Percentiles rank a stretch among this genome's conserved stretches.
Evolutionary conservation across 768 basidiomycete species (phyloP).

Genomic region (Boletus fagicola): DNA sequence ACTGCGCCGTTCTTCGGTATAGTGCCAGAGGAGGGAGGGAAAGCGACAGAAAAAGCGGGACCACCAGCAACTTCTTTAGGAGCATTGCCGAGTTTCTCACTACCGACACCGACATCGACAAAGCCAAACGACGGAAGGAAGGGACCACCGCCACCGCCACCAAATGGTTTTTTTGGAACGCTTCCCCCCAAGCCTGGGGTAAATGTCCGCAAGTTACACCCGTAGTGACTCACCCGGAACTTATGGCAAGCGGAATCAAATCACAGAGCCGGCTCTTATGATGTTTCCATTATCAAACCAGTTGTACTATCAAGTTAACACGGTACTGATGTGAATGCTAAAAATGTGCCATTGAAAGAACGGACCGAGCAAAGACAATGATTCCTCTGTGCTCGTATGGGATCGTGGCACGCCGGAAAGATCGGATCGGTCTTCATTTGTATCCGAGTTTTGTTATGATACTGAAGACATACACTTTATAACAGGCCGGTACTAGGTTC

Average conservation of each 20-base stretch:
- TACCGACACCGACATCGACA: background rate
- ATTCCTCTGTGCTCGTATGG: background rate
- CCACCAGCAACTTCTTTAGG: background rate
- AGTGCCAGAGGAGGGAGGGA: no score
- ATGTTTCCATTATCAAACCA: background rate
- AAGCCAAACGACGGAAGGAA: background rate
- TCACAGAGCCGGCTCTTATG: fast-evolving
- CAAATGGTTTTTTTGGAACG: no score
- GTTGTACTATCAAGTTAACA: background rate
- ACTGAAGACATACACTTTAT: background rate
- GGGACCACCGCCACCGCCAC: no score
- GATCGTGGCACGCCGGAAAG: background rate
- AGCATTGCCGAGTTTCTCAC: background rate
- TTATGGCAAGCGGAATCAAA: background rate
- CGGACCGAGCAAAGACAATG: background rate
- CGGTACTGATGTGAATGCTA: background rate
- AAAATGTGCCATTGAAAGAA: background rate
- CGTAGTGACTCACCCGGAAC: background rate
- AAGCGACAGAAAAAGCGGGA: background rate
- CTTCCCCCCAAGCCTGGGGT: no score
- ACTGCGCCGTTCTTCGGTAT: no score
- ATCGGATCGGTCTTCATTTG: background rate
- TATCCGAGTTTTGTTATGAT: background rate
- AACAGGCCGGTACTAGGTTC: no score
- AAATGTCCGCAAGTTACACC: no score